phyloP scores from a whole-genome alignment of 352 stramenopile species.

The Phytophthora brassicae region DNA sequence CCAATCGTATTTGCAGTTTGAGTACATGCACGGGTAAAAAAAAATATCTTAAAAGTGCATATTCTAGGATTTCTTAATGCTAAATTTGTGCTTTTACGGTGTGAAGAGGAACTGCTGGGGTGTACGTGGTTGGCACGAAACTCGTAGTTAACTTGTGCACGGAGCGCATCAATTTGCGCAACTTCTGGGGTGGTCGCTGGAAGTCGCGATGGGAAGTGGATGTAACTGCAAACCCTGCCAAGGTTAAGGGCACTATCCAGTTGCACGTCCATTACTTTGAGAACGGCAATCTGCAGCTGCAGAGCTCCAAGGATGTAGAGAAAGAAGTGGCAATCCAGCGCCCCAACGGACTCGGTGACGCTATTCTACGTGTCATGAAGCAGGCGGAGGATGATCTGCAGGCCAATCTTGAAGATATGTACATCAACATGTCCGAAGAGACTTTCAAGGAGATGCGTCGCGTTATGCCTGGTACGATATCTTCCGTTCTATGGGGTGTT shows the following conservation, averaged over 20 bases:
- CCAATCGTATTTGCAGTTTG: slow-evolving; percentile 80
- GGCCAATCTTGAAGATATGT: slow-evolving; percentile 92
- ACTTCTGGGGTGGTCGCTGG: slow-evolving; percentile 89
- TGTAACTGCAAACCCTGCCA: slow-evolving; percentile 46
- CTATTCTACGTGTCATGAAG: slow-evolving; percentile 76
- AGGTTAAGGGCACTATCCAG: slow-evolving; percentile 63
- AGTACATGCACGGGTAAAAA: slow-evolving; percentile 76
- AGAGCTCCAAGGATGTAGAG: slow-evolving; percentile 75
- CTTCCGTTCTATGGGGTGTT: not conserved
- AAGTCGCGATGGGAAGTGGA: slow-evolving; percentile 83
- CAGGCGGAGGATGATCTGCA: slow-evolving; percentile 86
- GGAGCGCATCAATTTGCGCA: slow-evolving; percentile 88
- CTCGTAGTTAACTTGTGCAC: slow-evolving; percentile 82
- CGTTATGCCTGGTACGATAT: slow-evolving; percentile 85
- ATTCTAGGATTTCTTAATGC: not conserved
- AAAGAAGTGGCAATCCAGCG: slow-evolving; percentile 50
- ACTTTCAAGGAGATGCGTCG: slow-evolving; percentile 95
- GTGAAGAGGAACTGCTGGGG: slow-evolving; percentile 71
- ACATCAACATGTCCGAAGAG: slow-evolving; percentile 94
- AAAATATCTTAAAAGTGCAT: not conserved
- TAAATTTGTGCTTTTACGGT: not conserved
- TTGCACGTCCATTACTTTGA: slow-evolving; percentile 96
- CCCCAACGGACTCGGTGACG: slow-evolving; percentile 53
- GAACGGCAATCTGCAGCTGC: slow-evolving; percentile 94
- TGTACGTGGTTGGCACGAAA: slow-evolving; percentile 67